Evolutionary conservation across 768 basidiomycete genomes (phyloP).

Genomic region (Calocera viscosa): DNA sequence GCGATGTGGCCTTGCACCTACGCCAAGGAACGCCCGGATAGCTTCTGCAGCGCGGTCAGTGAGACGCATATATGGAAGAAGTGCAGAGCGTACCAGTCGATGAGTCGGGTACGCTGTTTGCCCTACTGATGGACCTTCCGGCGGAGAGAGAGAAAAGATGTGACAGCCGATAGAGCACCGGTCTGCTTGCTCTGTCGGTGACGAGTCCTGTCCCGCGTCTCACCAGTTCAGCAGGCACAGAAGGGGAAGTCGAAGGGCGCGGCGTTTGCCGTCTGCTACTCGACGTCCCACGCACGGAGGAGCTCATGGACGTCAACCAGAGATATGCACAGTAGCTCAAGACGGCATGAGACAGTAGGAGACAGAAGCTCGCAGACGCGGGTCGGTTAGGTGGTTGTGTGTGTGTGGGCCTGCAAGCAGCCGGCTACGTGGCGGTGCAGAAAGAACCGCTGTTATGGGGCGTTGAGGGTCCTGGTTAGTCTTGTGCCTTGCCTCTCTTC

Average conservation of each 20-base stretch:
- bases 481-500: not conserved
- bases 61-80: not conserved
- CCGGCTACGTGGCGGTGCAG: not conserved
- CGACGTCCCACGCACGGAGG: not conserved
- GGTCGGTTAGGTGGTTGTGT: not conserved
- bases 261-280: not conserved
- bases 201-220: constrained; percentile 1
- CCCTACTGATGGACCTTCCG: not conserved
- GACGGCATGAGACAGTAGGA: not conserved
- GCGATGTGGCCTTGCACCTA: not conserved
- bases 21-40: not conserved
- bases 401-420: not conserved
- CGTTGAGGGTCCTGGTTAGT: not conserved
- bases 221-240: not conserved
- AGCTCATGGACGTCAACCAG: not conserved
- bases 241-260: not conserved
- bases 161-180: not conserved
- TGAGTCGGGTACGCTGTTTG: not conserved
- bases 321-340: not conserved
- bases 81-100: not conserved
- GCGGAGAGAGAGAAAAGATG: not conserved
- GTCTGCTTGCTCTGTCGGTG: not conserved
- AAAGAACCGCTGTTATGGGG: not conserved
- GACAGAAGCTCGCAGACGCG: not conserved
- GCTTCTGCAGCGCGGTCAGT: not conserved